These are phyloP conservation scores for Alternaria brassicicola DNA, from an alignment of 2,329 filamentous ascomycete genomes.

Conservation along the genomic window DNA sequence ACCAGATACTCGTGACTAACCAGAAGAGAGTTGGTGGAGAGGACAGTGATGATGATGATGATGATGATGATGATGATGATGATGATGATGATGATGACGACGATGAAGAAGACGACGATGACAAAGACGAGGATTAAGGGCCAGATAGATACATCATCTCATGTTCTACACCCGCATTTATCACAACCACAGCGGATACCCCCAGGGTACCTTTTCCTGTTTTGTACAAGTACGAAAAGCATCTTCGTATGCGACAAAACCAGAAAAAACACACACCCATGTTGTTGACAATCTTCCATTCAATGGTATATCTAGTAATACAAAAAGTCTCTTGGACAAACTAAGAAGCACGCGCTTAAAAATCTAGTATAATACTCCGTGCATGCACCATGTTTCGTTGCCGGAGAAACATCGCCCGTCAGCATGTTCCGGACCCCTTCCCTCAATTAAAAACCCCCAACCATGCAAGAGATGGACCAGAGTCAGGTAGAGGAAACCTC, in stretches of 20 bases:
- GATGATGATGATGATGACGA: neutral
- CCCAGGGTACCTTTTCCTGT: neutral
- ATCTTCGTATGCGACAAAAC: too few species aligned
- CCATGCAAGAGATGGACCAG: neutral
- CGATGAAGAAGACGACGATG: too few species aligned
- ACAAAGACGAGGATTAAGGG: too few species aligned
- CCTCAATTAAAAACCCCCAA: neutral
- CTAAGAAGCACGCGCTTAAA: neutral
- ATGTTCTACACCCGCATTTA: neutral
- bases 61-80: neutral
- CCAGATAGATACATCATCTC: neutral
- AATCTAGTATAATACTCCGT: neutral
- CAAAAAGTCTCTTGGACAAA: neutral
- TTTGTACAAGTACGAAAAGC: too few species aligned
- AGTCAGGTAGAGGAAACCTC: neutral
- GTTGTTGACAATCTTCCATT: neutral
- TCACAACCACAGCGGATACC: neutral
- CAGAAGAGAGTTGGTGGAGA: neutral
- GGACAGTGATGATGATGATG: neutral
- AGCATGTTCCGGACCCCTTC: too few species aligned
- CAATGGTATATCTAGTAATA: slow-evolving; percentile 1
- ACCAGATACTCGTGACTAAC: neutral
- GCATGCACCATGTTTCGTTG: slow-evolving; percentile 1
- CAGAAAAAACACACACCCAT: too few species aligned
- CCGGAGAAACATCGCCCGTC: neutral